phyloP scores from a whole-genome alignment of 768 basidiomycete genomes.

The Pleurotus tuber-regium region DNA sequence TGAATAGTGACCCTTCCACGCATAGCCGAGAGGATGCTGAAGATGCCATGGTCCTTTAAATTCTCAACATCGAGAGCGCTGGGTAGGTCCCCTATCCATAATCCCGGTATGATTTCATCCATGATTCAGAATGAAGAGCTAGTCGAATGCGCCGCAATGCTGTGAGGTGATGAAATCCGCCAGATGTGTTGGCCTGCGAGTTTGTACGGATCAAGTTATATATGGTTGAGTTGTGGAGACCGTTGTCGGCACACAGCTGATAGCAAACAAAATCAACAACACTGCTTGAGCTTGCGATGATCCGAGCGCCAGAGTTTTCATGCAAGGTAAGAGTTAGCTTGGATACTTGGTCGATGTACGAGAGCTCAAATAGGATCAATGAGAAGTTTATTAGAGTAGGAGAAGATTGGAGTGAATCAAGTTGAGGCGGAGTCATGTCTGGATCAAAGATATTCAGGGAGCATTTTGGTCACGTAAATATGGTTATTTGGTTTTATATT shows the following conservation, averaged over 20 bases:
- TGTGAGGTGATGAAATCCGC: too few relatives aligned
- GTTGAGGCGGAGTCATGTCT: too few relatives aligned
- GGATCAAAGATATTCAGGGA: too few relatives aligned
- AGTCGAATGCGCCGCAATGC: too few relatives aligned
- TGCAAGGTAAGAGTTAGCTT: too few relatives aligned
- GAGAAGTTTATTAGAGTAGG: too few relatives aligned
- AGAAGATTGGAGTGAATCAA: too few relatives aligned
- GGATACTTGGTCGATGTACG: too few relatives aligned
- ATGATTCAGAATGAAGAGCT: constrained; percentile 43
- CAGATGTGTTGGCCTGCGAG: too few relatives aligned
- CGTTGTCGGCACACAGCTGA: not conserved
- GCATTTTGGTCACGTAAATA: too few relatives aligned
- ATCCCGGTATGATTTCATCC: constrained; percentile 74
- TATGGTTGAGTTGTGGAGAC: not conserved
- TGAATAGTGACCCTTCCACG: constrained; percentile 63
- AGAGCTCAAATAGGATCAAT: too few relatives aligned
- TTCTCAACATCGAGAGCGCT: constrained; percentile 63
- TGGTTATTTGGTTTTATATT: too few relatives aligned
- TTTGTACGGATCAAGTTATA: not conserved
- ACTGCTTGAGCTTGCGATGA: not conserved
- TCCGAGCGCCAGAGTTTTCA: constrained; percentile 9
- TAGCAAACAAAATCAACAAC: not conserved
- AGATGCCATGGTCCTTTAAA: constrained; percentile 71
- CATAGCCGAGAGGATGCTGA: constrained; percentile 72
- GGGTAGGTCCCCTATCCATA: constrained; percentile 84